Evolutionary conservation across 768 basidiomycete species (phyloP), one percentile per base, ranked within the genome.

Genomic region (Lentinus tigrinus): DNA sequence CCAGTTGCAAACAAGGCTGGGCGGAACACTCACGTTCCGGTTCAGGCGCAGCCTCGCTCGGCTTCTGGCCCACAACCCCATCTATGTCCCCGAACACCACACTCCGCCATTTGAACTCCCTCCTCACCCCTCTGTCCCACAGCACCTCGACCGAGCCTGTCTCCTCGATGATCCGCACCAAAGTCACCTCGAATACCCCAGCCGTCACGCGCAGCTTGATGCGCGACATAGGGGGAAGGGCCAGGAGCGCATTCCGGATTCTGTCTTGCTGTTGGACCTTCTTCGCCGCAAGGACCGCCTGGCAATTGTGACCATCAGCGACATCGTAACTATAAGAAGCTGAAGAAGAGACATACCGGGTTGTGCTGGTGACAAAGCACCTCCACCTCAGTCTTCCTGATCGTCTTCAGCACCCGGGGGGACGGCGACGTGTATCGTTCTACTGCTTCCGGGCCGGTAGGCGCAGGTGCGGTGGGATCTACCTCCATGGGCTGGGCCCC

Each of bases 311-410:
- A 8, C 21, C 13, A 26, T 43, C 27, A 17, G 38, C 34, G 13
- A 38, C 31, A 11, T 6, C 6, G 11, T 6, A 11, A 9, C 26
- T 19, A 19, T 31, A 17, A 31, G 27, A 27, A 26, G 4, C 40
- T 16, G 7, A 49, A 49, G 40, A 13, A 34, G 27, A 51, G 40
- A 78, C 92, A 61, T 69, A 95, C 95, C 9, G 94, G 94, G 65
- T 97, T 98, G 68, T 98, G 95, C 64, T 90, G 88, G 1, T 87
- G 75, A 69, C 95, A 98, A 3, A 95, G 72, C 13, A 93, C 77
- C 63, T 91, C 85, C 4, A 92, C 81, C 64, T 86, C 85, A 8
- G 80, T 69, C 72, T 93, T 93, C 76, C 77, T 86, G 68, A 94
- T 84, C 27, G 81, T 75, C 72, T 88, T 91, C 61, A 91, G 72